Evolutionary conservation across 2,329 filamentous ascomycete species (phyloP), one percentile per base, ranked within the genome.

Genomic region (Seiridium unicorne): DNA sequence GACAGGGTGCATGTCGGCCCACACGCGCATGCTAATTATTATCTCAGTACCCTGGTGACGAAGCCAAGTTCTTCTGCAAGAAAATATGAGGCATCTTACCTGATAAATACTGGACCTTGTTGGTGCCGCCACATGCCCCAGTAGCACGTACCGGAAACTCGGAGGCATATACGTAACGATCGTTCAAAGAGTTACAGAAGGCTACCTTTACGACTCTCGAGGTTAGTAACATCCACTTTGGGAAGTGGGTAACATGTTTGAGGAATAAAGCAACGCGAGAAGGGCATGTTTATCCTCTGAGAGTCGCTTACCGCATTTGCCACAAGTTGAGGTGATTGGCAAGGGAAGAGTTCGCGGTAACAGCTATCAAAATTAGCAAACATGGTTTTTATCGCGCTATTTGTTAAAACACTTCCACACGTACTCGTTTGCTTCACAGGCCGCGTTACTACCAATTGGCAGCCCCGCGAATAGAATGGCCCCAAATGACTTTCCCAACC

Each of bases 91-190:
- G 18, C 13, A 13, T 36, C n/a, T 31, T 42, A 55, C 42, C 55
- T 8, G 55, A 48, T 11, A 57, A 26, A 47, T 57, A 57, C 8
- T 36, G 40, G 32, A 31, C 32, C 9, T 47, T 57, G 32, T 57
- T 57, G 32, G 10, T n/a, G 32, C 42, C 53, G 7, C 56, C 56
- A 34, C 56, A 58, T 40, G 44, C 10, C 5, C 3, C 4, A n/a
- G 56, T 58, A 32, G 56, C 56, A 31, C 38, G 32, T n/a, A 46
- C n/a, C 34, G 56, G 46, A 34, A 44, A 44, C 31, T 51, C 47
- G 4, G 56, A 36, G 31, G 44, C 44, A n/a, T 58, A 58, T n/a
- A 58, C 44, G 36, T 58, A 58, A 44, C 56, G 44, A 34, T 42
- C 36, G 35, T 26, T 49, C 44, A 58, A 32, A 4, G 56, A 32